A percentile compares a stretch with the other conserved stretches of the same genome.
Evolutionary conservation across 202 grass and related monocot genomes (phyloP).

Genomic region (Schoenoplectus tabernaemontani): DNA sequence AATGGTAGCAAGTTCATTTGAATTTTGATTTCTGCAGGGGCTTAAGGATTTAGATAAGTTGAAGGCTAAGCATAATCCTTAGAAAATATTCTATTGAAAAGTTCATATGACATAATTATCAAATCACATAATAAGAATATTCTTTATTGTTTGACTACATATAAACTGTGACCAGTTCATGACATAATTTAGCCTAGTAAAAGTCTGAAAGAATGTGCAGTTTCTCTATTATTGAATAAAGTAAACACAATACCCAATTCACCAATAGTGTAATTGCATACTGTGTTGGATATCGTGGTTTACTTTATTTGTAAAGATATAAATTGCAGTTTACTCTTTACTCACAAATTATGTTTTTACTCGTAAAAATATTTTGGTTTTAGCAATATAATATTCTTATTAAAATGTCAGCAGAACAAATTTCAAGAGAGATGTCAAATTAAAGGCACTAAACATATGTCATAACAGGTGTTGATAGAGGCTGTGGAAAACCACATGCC

Average conservation of each 20-base stretch:
- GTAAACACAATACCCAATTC: not conserved
- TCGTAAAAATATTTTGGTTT: not conserved
- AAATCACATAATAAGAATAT: not conserved
- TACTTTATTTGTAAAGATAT: not conserved
- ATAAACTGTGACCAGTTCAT: not conserved
- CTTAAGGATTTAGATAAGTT: not conserved
- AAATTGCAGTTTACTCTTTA: not conserved
- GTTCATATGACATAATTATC: not conserved
- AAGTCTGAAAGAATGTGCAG: not conserved
- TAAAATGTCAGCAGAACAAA: not conserved
- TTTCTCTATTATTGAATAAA: not conserved
- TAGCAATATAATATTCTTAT: not conserved
- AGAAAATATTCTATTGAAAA: not conserved
- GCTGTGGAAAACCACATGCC: slow-evolving; percentile 97
- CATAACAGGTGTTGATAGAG: slow-evolving; percentile 73
- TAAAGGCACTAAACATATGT: not conserved
- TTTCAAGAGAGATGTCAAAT: not conserved
- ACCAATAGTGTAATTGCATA: not conserved
- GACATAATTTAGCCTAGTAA: not conserved
- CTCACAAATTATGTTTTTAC: not conserved
- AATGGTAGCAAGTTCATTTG: too few relatives aligned
- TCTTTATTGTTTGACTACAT: not conserved
- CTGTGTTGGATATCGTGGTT: not conserved
- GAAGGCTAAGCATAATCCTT: not conserved
- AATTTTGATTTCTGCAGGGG: too few relatives aligned